Base-by-base conservation (phyloP, 2,329 filamentous ascomycete species). In the Paecilomyces sp. region DNA sequence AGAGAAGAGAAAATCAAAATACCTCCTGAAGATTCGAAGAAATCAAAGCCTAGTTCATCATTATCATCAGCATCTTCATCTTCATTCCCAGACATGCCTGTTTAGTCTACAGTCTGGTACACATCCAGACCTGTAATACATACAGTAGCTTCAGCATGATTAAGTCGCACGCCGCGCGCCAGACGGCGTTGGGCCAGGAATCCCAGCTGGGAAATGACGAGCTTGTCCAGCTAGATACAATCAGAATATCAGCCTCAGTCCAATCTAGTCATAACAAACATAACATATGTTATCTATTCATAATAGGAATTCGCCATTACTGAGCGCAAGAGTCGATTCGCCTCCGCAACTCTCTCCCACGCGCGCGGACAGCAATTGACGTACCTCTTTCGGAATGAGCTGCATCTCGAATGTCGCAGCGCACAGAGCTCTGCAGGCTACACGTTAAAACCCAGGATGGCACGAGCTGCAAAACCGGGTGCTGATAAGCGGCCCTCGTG, bases 11-110 rank as follows among this genome's bases (percentile, higher is more conserved):
- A 22, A 13, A 56, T 28, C 58, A 28, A 30, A 47, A 15, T 76
- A 88, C 86, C 76, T 97, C 93, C 76, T 97, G 93, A 56, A 97
- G 83, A 74, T 92, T 92, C 72, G 85, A 92, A 63, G 92, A 88
- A 70, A 97, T 95, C 65, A 73, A 63, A 25, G 74, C 72, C 72
- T 77, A 65, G 31, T 25, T 15, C 15, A 50, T 56, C 22, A 22
- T 22, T 22, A 22, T 22, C n/a, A n/a, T 47, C 22, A 55, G 66
- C 52, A 66, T 60, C 13, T 24, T 24, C 36, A 54, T 25, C 22
- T 28, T 18, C 30, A 25, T 31, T 22, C 22, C 22, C 51, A 25
- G 9, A 52, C 15, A 53, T 8, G 22, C 22, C 22, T 22, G 22
- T 22, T 34, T 13, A 11, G 25, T 24, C n/a, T 8, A 9, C 31